These are phyloP conservation scores for Nannochloropsis oceanica DNA, from an alignment of 108 stramenopile species.

Conservation along the genomic window DNA sequence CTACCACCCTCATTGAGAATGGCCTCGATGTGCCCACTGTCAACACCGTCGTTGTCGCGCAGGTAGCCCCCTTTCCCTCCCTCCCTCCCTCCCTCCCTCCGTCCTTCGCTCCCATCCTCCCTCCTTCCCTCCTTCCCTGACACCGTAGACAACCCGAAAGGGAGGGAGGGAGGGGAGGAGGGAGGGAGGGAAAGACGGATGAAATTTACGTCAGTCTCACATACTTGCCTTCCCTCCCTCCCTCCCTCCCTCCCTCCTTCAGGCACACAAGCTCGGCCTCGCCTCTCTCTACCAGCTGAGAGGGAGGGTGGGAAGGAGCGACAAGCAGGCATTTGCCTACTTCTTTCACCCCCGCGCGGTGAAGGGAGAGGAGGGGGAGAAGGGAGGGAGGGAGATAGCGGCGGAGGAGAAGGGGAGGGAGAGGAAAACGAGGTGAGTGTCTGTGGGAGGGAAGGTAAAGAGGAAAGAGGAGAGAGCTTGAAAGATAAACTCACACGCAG, in stretches of 20 bases:
- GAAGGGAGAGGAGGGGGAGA: background rate
- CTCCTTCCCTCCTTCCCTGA: background rate
- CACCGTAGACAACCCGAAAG: constrained; percentile 1
- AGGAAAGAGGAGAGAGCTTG: background rate
- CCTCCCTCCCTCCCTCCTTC: background rate
- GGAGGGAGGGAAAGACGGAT: background rate
- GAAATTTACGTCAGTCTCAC: background rate
- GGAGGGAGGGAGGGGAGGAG: background rate
- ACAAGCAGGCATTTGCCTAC: constrained; percentile 15
- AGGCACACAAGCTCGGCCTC: constrained; percentile 72
- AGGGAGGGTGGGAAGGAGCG: constrained; percentile 79
- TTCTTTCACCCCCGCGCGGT: background rate
- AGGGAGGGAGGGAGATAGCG: background rate
- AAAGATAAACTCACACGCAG: too few relatives aligned
- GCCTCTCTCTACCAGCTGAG: constrained; percentile 79
- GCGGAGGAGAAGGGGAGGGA: background rate
- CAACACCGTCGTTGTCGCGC: constrained; percentile 71
- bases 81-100: background rate
- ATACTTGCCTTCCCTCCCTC: background rate
- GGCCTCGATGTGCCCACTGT: constrained; percentile 87
- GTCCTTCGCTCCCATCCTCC: background rate
- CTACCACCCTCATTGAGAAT: constrained; percentile 92
- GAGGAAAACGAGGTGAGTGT: background rate
- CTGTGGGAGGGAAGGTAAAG: background rate
- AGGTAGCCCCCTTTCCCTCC: constrained; percentile 13